Base-by-base conservation (phyloP, 2,329 filamentous ascomycete genomes). In the Arthroderma sp. region DNA sequence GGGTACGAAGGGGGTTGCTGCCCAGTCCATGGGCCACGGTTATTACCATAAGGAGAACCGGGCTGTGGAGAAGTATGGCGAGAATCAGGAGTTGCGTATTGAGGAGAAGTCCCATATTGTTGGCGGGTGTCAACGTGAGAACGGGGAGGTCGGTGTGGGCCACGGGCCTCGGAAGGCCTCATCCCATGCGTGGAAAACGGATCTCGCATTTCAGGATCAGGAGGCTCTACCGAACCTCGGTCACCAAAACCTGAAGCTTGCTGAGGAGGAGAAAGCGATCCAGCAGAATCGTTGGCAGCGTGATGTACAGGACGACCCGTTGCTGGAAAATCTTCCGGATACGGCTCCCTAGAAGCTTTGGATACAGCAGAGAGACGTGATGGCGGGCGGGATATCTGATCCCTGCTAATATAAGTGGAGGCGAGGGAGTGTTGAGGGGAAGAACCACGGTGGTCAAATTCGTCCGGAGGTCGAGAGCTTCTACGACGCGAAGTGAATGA, bases 21-120 rank as follows among this genome's bases (percentile, higher is more conserved):
- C 15, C 68, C 69, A 48, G 62, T 63, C 70, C 76, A 76, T 42
- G 68, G 69, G 29, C 73, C 72, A 59, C 76, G 68, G 40, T 68
- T 68, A 50, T 66, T 68, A 50, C 66, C 65, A 56, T 81, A 77
- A 9, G 79, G 77, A 34, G 79, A 80, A 37, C 75, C 73, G 6
- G 70, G 68, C 48, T 72, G 72, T n/a, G 80, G 77, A 11, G 79
- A 81, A 38, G 71, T 72, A 52, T 77, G 75, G 52, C 73, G 70
- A 11, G 71, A 71, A 42, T 70, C 72, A 42, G 75, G 71, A 22
- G 70, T 69, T 51, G 68, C 66, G 53, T 76, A 75, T 44, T 75
- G 72, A 34, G 79, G 74, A n/a, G 78, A 78, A 39, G 74, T 71
- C 27, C 71, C 70, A 53, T 74, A 76, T 43, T 53, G 49, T 45